Evolutionary conservation across 371 early-diverging fungal genomes (phyloP), one percentile per base, ranked within the genome.

Genomic region (Haplosporangium sp.): DNA sequence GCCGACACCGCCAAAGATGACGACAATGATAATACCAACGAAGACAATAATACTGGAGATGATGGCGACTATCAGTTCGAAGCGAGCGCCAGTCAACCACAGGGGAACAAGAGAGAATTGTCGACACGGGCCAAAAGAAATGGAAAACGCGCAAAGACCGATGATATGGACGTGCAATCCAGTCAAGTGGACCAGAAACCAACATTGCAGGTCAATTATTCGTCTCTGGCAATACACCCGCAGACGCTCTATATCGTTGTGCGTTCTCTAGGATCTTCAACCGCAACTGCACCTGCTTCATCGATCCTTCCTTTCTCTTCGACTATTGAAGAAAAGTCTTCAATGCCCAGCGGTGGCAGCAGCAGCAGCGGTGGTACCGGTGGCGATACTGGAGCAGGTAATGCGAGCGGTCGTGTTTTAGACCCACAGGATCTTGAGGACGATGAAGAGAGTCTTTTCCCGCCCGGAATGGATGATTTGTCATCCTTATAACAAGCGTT

Each of bases 161-260:
- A 59, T 13, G 59, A 40, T 2, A 0, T 14, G 2, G 50, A 61
- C 2, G 54, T 23, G 21, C 42, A 55, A 5, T 47, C 58, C 36
- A 67, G 59, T 18, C 69, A 69, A 8, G 1, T 46, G 11, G 79
- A 79, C 42, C 59, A 59, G 38, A 79, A 79, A 57, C 80, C 80
- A 14, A 79, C 80, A 6, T 55, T 79, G 5, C 65, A 79, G 38
- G 37, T 79, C 50, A 41, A 55, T 6, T 79, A 79, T 40, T 29
- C 48, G 7, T 51, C 67, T 2, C 38, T 73, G 47, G 57, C 51
- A 21, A 13, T 73, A 8, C 69, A 64, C 16, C 69, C 80, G 16
- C 73, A 72, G 47, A 79, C 80, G 36, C 59, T 79, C 2, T 72
- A 69, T 20, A 73, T 79, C 40, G 66, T 62, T 9, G 62, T 79